phyloP scores from a whole-genome alignment of 2,329 filamentous ascomycete species.

The Colletotrichum falcatum region DNA sequence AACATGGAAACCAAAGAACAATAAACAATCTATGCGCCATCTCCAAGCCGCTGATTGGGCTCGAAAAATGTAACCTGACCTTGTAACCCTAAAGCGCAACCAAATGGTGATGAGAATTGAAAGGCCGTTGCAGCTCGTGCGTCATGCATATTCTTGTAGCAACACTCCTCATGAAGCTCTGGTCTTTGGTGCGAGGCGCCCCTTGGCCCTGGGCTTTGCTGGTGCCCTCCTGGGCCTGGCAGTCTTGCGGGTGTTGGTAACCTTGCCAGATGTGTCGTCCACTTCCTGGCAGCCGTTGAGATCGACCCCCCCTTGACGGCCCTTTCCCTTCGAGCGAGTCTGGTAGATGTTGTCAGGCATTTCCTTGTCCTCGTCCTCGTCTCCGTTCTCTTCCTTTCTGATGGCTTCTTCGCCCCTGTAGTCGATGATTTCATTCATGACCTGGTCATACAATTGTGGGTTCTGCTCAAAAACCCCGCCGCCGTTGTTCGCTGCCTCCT shows the following conservation, averaged over 20 bases:
- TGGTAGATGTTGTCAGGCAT: not conserved
- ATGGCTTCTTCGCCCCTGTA: constrained; percentile 30
- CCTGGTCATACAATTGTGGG: constrained; percentile 36
- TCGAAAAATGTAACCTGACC: not conserved
- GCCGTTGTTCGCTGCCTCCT: constrained; percentile 40
- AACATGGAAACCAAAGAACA: not conserved
- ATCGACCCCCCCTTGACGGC: not conserved
- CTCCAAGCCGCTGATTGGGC: constrained; percentile 4
- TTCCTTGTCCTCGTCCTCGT: not conserved
- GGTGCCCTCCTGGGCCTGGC: constrained; percentile 10
- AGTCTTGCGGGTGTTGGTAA: not conserved
- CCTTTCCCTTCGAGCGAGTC: not conserved
- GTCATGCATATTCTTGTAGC: not conserved
- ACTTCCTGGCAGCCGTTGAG: not conserved
- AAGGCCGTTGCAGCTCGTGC: not conserved
- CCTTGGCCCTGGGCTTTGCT: constrained; percentile 4
- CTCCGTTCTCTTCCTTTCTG: constrained; percentile 37
- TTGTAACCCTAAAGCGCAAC: not conserved
- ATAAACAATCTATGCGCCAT: constrained; percentile 24
- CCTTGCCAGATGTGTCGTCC: not conserved
- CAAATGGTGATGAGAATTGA: not conserved
- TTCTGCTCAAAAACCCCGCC: constrained; percentile 27
- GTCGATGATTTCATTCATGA: constrained; percentile 42
- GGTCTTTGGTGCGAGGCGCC: not conserved
- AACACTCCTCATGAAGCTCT: constrained; percentile 12